These are phyloP conservation scores for Cornus suecica DNA, from an alignment of 148 eudicot genomes.

Conservation along the genomic window DNA sequence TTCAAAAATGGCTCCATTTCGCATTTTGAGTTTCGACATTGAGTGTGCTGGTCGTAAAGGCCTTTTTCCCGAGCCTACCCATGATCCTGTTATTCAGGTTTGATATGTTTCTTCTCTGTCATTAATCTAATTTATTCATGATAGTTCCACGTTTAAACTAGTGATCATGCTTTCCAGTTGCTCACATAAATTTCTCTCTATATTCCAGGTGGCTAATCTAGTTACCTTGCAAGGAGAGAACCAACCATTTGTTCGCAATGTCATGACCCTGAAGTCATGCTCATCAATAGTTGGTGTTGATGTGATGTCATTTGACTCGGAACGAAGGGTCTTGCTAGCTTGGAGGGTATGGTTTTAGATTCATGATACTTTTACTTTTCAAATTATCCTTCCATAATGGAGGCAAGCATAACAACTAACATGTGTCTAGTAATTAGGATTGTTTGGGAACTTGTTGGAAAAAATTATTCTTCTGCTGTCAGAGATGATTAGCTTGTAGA, in stretches of 20 bases:
- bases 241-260: constrained; percentile 88
- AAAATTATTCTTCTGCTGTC: not conserved
- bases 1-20: constrained; percentile 97
- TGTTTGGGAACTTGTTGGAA: not conserved
- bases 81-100: constrained; percentile 99
- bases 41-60: constrained; percentile 99
- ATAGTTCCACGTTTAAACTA: not conserved
- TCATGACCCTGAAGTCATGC: constrained; percentile 96
- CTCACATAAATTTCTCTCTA: constrained; percentile 8
- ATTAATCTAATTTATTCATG: not conserved
- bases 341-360: constrained; percentile 70
- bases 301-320: constrained; percentile 93
- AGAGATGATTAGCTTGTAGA: not conserved
- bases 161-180: constrained; percentile 15
- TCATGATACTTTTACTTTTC: constrained; percentile 1
- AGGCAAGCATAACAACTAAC: constrained; percentile 6
- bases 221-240: constrained; percentile 92
- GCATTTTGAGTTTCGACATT: constrained; percentile 95
- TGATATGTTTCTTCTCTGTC: not conserved
- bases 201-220: constrained; percentile 79
- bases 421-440: not conserved
- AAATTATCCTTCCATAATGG: not conserved
- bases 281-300: constrained; percentile 97
- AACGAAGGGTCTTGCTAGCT: constrained; percentile 81
- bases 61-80: constrained; percentile 84